Percentiles rank a stretch among this genome's conserved stretches.
Conservation (phyloP, 352 stramenopile species). For the Ophiocytium majus region DNA sequence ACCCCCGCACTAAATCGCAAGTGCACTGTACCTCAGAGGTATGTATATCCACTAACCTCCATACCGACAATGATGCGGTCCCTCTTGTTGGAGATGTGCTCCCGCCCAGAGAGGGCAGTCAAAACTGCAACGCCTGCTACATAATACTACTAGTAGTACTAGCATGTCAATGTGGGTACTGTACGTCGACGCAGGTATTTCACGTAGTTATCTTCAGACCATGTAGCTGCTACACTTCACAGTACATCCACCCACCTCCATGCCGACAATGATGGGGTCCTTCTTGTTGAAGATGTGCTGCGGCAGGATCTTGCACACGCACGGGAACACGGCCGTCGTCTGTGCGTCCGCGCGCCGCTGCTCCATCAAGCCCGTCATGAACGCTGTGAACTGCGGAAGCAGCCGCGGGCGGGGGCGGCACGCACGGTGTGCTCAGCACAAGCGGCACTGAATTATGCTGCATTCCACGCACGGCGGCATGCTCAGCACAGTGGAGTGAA, state of each 20-base stretch:
- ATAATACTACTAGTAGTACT: not conserved
- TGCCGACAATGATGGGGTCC: slow-evolving; percentile 97
- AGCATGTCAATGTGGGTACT: no score
- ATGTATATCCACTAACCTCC: no score
- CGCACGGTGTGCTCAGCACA: no score
- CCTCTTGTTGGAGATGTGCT: slow-evolving; percentile 99
- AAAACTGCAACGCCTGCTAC: slow-evolving; percentile 51
- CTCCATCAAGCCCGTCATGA: slow-evolving; percentile 82
- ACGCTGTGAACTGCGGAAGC: slow-evolving; percentile 37
- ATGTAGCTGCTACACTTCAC: no score
- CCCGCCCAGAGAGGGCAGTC: slow-evolving; percentile 85
- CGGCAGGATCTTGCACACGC: slow-evolving; percentile 77
- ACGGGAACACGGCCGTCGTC: slow-evolving; percentile 49
- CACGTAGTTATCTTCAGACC: no score
- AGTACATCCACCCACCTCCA: slow-evolving; percentile 92
- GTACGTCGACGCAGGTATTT: no score
- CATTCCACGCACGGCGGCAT: no score
- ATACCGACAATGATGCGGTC: slow-evolving; percentile 98
- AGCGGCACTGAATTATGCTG: no score
- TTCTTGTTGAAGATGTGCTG: slow-evolving; percentile 99
- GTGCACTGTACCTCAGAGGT: no score
- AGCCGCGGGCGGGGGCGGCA: not conserved
- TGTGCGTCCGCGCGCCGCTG: slow-evolving; percentile 76
- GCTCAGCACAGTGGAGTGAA: no score
- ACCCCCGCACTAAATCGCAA: no score